Conservation (phyloP, 305 asterid species). For the Fraxinus latifolia region DNA sequence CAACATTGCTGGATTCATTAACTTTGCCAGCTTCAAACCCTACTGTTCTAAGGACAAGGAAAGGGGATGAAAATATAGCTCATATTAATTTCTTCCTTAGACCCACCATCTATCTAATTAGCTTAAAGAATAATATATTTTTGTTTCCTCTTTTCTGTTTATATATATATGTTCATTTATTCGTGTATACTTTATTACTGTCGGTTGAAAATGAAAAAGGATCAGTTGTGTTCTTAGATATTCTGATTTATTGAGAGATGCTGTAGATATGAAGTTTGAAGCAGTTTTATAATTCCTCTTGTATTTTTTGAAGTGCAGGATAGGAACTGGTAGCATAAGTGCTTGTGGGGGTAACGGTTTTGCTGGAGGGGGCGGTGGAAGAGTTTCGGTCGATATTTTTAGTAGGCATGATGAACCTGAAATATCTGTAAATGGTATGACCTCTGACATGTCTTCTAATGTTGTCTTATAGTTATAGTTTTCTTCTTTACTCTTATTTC, state of each 20-base stretch:
- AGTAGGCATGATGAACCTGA: constrained; percentile 93
- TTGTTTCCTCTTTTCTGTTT: constrained; percentile 11
- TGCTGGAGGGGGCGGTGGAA: constrained; percentile 98
- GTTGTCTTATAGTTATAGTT: background rate
- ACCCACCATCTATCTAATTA: background rate
- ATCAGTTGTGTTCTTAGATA: background rate
- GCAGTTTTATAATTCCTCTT: constrained; percentile 18
- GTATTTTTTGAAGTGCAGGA: constrained; percentile 61
- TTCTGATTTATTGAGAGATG: constrained; percentile 9
- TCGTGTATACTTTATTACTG: background rate
- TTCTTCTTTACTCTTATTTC: constrained; percentile 5
- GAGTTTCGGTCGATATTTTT: constrained; percentile 84
- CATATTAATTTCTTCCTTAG: background rate
- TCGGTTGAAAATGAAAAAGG: background rate
- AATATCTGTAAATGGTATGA: constrained; percentile 68
- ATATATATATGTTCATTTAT: constrained; percentile 5
- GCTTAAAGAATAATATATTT: background rate
- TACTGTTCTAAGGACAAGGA: background rate
- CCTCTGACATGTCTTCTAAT: background rate
- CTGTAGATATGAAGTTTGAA: constrained; percentile 5
- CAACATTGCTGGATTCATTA: background rate
- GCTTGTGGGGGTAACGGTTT: constrained; percentile 96
- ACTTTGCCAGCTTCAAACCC: background rate
- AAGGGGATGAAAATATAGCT: background rate
- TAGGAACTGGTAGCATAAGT: constrained; percentile 77